These are phyloP conservation scores for Hypoxylon sp. DNA, from an alignment of 2,329 filamentous ascomycete species.

Conservation along the genomic window DNA sequence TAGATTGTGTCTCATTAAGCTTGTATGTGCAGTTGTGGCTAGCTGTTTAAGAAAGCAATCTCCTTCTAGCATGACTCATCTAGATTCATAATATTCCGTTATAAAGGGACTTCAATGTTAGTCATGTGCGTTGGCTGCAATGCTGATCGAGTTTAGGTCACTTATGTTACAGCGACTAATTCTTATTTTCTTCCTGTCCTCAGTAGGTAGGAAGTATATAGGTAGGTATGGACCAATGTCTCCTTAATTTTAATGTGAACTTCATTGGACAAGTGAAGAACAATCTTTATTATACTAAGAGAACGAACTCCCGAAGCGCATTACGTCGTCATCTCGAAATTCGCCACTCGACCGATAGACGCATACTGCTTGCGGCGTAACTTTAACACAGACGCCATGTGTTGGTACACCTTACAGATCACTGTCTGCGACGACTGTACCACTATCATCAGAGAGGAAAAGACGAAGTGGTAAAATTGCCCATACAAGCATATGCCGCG, in stretches of 20 bases:
- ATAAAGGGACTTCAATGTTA: too few relatives aligned
- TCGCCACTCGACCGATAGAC: not conserved
- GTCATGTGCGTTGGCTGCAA: too few relatives aligned
- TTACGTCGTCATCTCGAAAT: not conserved
- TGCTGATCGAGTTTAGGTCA: not conserved
- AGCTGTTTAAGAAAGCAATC: too few relatives aligned
- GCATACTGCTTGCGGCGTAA: not conserved
- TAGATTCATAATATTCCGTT: too few relatives aligned
- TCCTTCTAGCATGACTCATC: too few relatives aligned
- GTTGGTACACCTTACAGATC: not conserved
- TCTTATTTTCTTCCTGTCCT: not conserved
- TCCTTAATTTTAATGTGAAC: not conserved
- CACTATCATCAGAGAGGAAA: not conserved
- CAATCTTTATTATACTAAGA: not conserved
- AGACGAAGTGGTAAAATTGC: not conserved
- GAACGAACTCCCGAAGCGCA: not conserved
- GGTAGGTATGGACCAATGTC: not conserved
- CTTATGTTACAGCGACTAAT: not conserved
- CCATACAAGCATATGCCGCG: too few relatives aligned
- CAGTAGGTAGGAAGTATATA: not conserved
- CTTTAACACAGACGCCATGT: not conserved
- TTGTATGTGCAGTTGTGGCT: too few relatives aligned
- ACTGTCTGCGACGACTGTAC: not conserved
- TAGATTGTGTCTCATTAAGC: too few relatives aligned
- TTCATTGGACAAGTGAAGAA: not conserved